Evolutionary conservation across 2,329 filamentous ascomycete species (phyloP), one percentile per base, ranked within the genome.

Genomic region (Fulvia fulva): DNA sequence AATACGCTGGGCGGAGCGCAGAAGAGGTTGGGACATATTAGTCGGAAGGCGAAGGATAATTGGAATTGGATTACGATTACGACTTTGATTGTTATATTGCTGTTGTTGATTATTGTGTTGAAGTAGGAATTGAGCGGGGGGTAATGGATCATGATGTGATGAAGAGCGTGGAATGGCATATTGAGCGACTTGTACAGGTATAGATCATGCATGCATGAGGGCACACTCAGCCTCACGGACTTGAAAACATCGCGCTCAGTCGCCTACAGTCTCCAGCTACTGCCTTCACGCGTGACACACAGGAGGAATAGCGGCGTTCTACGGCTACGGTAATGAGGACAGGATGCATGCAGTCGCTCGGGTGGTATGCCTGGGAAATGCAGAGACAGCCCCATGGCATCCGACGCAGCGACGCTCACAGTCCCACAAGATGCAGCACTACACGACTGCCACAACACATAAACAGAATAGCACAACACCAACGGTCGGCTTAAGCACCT

Each of bases 51-150:
- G 1, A 85, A 85, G 67, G 91, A 96, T 70, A 94, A 93, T 74
- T 90, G 88, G 83, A 91, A 93, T 76, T 86, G 94, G 86, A 87
- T 87, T 26, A 90, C 95, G 58, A 85, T 97, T 64, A 82, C 87
- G 19, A 76, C 82, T 14, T 77, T 96, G 71, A 94, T 97, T 66
- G 83, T 95, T 52, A 81, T 96, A 11, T 75, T 97, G 67, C 81
- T 96, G 5, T 76, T 97, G 67, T 74, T 96, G 68, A 95, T 97
- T 76, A 83, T 88, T 23, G 84, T 96, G 47, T 72, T 92, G 75
- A 94, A 94, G 76, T 92, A 37, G n/a, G 37, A 16, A n/a, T n/a
- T 16, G 21, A 41, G 37, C 37, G 47, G 21, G 25, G 11, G 16
- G 21, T 8, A 25, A 34, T 32, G 25, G 22, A 7, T 19, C 9